A percentile compares a stretch with the other conserved stretches of the same genome.
These are phyloP conservation scores for Fusarium brachygibbosum DNA, from an alignment of 2,329 filamentous ascomycete genomes.

Conservation along the genomic window DNA sequence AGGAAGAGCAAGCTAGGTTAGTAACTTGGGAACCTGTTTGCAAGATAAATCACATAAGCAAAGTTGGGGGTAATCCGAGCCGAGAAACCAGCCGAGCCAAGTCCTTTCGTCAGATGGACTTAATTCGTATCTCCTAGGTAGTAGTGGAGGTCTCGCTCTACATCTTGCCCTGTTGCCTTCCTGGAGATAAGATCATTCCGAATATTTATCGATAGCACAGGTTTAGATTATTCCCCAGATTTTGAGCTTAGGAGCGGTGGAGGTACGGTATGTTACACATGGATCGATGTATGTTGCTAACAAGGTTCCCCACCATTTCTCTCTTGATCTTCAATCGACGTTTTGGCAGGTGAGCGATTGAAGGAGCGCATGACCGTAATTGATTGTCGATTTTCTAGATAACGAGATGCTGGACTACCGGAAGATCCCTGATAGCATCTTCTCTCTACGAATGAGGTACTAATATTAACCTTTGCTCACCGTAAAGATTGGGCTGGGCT, in stretches of 20 bases:
- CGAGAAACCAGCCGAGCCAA: conserved; percentile 29
- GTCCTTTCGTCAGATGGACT: conserved; percentile 1
- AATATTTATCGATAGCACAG: conserved; percentile 18
- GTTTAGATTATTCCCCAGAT: conserved; percentile 17
- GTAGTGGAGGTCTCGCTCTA: no score
- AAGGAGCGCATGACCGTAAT: conserved; percentile 43
- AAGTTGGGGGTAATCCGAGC: conserved; percentile 29
- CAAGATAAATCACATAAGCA: conserved; percentile 43
- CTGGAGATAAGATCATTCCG: background rate
- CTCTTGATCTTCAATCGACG: conserved; percentile 32
- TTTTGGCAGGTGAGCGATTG: conserved; percentile 39
- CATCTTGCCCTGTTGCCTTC: background rate
- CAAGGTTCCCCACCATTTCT: conserved; percentile 34
- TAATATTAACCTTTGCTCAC: background rate
- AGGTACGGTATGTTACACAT: conserved; percentile 4
- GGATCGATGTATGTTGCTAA: conserved; percentile 3
- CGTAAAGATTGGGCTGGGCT: conserved; percentile 20
- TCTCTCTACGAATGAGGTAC: conserved; percentile 6
- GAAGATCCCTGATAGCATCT: conserved; percentile 16
- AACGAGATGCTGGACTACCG: conserved; percentile 1
- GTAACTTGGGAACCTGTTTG: background rate
- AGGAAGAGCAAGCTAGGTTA: background rate
- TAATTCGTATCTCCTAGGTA: conserved; percentile 5
- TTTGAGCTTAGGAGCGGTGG: conserved; percentile 10
- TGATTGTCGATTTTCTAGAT: conserved; percentile 25